Conservation (phyloP, 768 basidiomycete genomes). For the Auricularia cornea region DNA sequence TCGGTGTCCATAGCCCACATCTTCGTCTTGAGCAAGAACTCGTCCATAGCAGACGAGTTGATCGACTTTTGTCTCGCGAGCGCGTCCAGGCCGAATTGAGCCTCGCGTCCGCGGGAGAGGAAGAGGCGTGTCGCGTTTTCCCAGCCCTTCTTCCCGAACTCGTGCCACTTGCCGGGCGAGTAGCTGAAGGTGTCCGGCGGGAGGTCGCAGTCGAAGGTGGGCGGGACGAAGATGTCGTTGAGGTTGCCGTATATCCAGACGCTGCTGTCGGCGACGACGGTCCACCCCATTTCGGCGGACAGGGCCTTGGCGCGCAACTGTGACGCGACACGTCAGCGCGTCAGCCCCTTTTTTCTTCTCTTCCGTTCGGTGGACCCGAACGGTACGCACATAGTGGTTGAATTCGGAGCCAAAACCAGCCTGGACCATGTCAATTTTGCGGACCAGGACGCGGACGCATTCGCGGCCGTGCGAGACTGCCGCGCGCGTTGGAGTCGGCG, state of each 20-base stretch:
- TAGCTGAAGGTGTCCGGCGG: neutral
- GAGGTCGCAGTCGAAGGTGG: neutral
- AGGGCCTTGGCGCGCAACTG: neutral
- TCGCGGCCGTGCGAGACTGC: neutral
- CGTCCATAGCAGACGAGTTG: neutral
- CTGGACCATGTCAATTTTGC: neutral
- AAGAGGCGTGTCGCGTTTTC: neutral
- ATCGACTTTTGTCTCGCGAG: neutral
- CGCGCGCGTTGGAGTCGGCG: no score
- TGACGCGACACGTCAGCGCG: neutral
- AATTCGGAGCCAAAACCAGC: neutral
- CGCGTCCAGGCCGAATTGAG: neutral
- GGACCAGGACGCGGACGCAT: neutral
- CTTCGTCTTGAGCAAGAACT: neutral
- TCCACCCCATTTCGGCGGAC: neutral
- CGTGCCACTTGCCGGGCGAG: neutral
- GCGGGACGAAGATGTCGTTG: neutral
- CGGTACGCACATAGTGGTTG: neutral
- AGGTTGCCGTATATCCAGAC: neutral
- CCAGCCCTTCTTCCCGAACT: neutral
- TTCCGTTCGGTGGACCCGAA: neutral
- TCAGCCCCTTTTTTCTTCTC: no score
- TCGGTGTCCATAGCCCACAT: neutral
- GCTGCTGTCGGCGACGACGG: neutral
- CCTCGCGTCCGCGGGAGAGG: neutral